phyloP scores from a whole-genome alignment of 306 rosid species.

The Amphicarpaea edgeworthii region DNA sequence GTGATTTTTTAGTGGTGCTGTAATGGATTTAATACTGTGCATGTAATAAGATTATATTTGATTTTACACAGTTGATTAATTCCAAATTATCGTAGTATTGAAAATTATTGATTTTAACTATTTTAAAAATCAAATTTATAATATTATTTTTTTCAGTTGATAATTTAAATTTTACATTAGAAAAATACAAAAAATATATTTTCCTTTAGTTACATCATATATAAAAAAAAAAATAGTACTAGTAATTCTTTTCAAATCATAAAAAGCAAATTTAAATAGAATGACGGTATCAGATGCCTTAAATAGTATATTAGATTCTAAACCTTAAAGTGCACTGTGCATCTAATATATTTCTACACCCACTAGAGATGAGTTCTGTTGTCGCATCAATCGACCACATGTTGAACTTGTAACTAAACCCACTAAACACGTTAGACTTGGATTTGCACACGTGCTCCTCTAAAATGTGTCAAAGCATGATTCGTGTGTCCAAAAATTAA shows the following conservation, averaged over 20 bases:
- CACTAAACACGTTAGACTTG: constrained; percentile 16
- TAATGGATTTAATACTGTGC: not conserved
- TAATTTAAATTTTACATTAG: not conserved
- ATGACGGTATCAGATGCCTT: not conserved
- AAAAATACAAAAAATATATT: not conserved
- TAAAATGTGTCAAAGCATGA: constrained; percentile 32
- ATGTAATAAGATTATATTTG: not conserved
- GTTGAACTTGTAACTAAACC: constrained; percentile 12
- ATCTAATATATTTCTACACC: not conserved
- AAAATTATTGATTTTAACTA: not conserved
- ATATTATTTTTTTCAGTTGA: not conserved
- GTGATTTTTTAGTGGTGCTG: not conserved
- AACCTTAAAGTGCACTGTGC: not conserved
- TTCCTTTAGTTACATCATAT: not conserved
- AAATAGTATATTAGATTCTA: not conserved
- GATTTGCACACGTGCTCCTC: not conserved
- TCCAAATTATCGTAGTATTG: not conserved
- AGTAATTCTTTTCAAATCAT: not conserved
- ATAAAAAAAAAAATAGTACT: not conserved
- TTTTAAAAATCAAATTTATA: not conserved
- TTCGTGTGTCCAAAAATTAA: not conserved
- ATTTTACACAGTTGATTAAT: not conserved
- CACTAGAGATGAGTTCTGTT: constrained; percentile 8
- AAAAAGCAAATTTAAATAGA: not conserved
- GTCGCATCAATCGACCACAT: constrained; percentile 14